Base-by-base conservation (phyloP, 2,329 filamentous ascomycete species). In the Xylogone sp. region DNA sequence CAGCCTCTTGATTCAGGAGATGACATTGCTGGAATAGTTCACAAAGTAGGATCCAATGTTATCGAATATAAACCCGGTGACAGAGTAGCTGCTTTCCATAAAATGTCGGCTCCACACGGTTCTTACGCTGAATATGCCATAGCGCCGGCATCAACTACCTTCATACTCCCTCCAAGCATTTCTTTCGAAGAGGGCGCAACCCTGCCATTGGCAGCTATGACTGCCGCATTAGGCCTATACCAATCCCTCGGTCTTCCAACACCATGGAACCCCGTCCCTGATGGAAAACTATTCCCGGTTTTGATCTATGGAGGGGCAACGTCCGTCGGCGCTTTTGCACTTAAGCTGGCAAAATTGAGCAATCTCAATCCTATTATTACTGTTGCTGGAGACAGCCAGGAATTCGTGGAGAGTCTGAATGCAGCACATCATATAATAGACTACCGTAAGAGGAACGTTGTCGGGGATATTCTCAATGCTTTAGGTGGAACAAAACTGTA, bases 101-200 rank as follows among this genome's bases (percentile, higher is more conserved):
- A 78, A 54, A 82, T 84, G 73, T 57, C 66, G 45, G 67, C 69
- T 1, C 69, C 75, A 0, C 60, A 71, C 16, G 82, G 82, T 1
- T 74, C 71, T 1, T 86, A 75, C 52, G 82, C 81, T 2, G 81
- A 85, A 59, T 86, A 84, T 54, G 77, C 79, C 2, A 62, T 83
- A 1, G 74, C 75, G 0, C 76, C 71, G 63, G 70, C 73, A 24
- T 69, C 77, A 58, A 79, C 79, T 0, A 81, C 78, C 0, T 81
- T 83, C 60, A 53, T 58, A 19, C 44, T 60, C 10, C 58, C 56
- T 2, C 45, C 47, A 3, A 51, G 53, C 6, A 56, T 49, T 1
- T 48, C 47, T 20, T 59, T 56, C 24, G 54, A 55, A 20, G n/a
- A n/a, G n/a, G n/a, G n/a, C n/a, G n/a, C n/a, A n/a, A n/a, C n/a